Base-by-base conservation (phyloP, 2,329 filamentous ascomycete genomes). In the Podosphaera leucotricha region DNA sequence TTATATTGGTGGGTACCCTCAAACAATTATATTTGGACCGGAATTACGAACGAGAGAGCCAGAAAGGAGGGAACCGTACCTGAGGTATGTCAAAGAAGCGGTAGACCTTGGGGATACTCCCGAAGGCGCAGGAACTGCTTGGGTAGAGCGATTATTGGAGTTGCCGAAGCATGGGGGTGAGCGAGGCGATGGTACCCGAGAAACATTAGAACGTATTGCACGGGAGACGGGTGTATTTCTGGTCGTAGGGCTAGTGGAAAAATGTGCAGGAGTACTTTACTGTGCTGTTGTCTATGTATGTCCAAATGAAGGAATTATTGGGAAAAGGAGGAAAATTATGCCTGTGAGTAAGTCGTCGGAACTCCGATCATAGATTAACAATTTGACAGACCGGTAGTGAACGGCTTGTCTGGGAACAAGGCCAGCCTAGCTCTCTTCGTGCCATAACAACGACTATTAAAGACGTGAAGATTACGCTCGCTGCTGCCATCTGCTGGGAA, bases 401-500 rank as follows among this genome's bases (percentile, higher is more conserved):
- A 56, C 72, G 86, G 35, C 65, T 93, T 43, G 72, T 93, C 46
- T 94, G 86, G 86, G 84, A 81, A 0, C 82, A 92, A 58, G 86
- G 85, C 36, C 78, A 76, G 2, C 74, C 86, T 0, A 72, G 72
- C 0, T 90, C 83, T 2, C 68, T 94, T 22, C 73, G 74, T 49
- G 86, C 85, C 2, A 74, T 93, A 1, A 78, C 74, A 21, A 85
- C 84, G 1, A 72, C 67, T 20, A 84, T 94, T 58, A 77, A 78
- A 48, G 84, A 83, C 42, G 72, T 85, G 2, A 75, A 74, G 49
- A 62, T 94, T 47, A 87, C 82, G 46, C 70, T 94, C 47, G 86
- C 79, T 0, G 76, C 80, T 2, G 87, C 85, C 2, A 92, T 95
- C 51, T 93, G 86, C 66, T 94, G 86, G 86, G 86, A 95, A 60